These are phyloP conservation scores for Penicillium simplicissimum DNA, from an alignment of 495 filamentous ascomycete species.

Conservation along the genomic window DNA sequence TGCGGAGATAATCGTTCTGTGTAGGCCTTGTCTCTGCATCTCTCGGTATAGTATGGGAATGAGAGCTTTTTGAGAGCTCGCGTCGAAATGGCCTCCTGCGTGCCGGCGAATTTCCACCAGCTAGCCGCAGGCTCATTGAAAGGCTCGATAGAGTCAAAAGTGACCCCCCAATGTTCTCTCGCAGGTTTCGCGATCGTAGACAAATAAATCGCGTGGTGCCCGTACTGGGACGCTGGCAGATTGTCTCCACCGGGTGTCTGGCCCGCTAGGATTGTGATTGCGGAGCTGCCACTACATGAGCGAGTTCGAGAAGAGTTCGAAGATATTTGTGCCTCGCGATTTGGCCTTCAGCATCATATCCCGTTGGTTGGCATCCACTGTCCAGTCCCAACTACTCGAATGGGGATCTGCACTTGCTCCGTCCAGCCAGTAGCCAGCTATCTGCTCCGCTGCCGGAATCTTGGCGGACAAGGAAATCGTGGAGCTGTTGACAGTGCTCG, in stretches of 20 bases:
- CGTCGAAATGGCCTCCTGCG: not conserved
- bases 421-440: not conserved
- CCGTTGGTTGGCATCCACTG: not conserved
- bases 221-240: not conserved
- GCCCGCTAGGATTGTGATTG: not conserved
- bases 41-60: not conserved
- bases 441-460: not conserved
- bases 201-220: not conserved
- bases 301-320: not conserved
- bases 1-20: not conserved
- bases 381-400: not conserved
- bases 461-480: not conserved
- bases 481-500: not conserved
- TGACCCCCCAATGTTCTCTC: not conserved
- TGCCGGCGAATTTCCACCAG: not conserved
- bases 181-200: not conserved
- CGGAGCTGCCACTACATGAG: not conserved
- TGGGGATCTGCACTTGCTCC: not conserved
- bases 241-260: not conserved
- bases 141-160: not conserved
- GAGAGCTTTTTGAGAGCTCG: not conserved
- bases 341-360: not conserved
- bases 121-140: not conserved
- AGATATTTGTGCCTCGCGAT: not conserved
- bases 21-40: not conserved